Evolutionary conservation across 2,329 filamentous ascomycete genomes (phyloP), one percentile per base, ranked within the genome.

Genomic region (Fusarium sororula): DNA sequence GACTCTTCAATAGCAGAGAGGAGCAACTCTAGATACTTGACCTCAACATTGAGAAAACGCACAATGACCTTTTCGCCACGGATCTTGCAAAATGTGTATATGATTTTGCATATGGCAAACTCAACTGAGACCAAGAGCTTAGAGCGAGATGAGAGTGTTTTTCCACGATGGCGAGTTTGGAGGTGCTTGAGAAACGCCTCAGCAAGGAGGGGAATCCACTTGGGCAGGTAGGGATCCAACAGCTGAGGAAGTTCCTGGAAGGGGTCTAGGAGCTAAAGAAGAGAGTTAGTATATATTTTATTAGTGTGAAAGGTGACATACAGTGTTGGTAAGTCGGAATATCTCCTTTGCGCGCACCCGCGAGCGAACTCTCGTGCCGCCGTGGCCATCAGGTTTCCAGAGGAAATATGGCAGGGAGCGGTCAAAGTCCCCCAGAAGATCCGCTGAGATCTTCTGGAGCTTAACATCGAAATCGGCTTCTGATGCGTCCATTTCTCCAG

Each of bases 161-260:
- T 88, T 78, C 79, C 83, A 68, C 80, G 81, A 75, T 81, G 84
- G 80, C 83, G 81, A 55, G 81, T 83, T 72, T 84, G 84, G 14
- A 95, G 83, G 77, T 90, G 91, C 61, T 90, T 89, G 26, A 98
- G 84, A 78, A 96, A 97, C 24, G 93, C 92, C 78, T 92, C 88
- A 32, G 94, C 91, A 41, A 98, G 86, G 45, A 89, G 85, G 30
- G 94, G 92, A 56, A 98, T 86, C 82, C 97, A 91, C 72, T 84
- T 88, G 57, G 93, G 91, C 47, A 99, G 87, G 81, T 96, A 90
- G 15, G 94, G 90, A 83, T 99, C 96, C 32, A 99, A 89, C 44
- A 98, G 88, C 81, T 99, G 96, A 24, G 96, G 96, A 74, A 97
- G 92, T 85, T 98, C 95, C 86, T 98, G 96, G 77, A 98, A 99